phyloP scores from a whole-genome alignment of 176 grass and related monocot species.

The Raddia guianensis region DNA sequence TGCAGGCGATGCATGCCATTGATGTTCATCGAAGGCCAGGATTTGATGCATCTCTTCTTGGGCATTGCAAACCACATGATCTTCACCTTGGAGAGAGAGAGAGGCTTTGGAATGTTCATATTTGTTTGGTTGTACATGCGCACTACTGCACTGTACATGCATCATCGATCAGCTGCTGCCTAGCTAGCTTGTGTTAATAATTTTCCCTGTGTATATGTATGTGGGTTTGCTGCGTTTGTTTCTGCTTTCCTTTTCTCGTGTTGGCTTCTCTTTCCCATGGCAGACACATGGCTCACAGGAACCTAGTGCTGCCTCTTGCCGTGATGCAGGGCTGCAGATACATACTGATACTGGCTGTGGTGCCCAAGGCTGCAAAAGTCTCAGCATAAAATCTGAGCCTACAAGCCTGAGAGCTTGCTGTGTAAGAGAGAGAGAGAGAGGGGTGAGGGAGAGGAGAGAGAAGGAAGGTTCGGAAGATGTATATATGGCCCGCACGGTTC shows the following conservation, averaged over 20 bases:
- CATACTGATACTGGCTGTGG: neutral
- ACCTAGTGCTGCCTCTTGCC: neutral
- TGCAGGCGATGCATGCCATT: too few relatives aligned
- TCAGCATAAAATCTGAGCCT: slow-evolving; percentile 26
- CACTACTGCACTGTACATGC: neutral
- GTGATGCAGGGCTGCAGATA: neutral
- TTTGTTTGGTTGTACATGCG: slow-evolving; percentile 37
- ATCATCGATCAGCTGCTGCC: neutral
- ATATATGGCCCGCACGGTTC: too few relatives aligned
- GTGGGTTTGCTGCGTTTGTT: neutral
- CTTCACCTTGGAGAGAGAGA: neutral
- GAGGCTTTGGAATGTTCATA: slow-evolving; percentile 44
- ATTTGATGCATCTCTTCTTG: neutral
- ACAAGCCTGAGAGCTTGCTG: neutral
- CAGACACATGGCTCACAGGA: slow-evolving; percentile 7
- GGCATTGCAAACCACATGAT: neutral
- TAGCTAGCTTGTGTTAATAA: neutral
- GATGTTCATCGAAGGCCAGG: neutral
- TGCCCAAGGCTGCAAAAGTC: slow-evolving; percentile 39
- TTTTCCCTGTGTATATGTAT: neutral
- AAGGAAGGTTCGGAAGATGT: too few relatives aligned
- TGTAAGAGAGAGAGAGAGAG: too few relatives aligned
- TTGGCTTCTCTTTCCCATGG: neutral
- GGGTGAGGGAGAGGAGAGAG: too few relatives aligned
- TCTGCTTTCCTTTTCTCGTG: neutral